These are phyloP conservation scores for Lagenaria siceraria DNA, from an alignment of 306 rosid species.

Conservation along the genomic window DNA sequence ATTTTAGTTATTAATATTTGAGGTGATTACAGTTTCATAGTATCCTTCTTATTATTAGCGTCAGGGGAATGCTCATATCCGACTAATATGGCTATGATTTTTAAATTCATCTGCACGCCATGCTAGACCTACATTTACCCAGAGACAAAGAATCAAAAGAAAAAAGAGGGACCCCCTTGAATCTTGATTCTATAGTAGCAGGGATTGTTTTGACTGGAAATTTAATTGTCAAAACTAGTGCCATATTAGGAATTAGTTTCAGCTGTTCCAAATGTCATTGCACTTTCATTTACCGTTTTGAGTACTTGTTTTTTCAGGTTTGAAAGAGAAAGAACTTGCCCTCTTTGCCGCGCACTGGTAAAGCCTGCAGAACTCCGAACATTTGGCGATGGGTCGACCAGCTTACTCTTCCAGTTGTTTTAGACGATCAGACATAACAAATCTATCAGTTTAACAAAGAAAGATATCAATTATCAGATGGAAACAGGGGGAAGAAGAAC, in stretches of 20 bases:
- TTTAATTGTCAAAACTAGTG: neutral
- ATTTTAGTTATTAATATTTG: neutral
- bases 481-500: neutral
- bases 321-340: conserved; percentile 92
- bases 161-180: neutral
- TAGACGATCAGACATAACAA: conserved; percentile 7
- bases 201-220: neutral
- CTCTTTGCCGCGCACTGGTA: conserved; percentile 72
- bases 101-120: neutral
- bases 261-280: neutral
- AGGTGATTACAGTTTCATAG: neutral
- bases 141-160: neutral
- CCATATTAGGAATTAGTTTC: neutral
- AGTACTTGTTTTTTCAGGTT: conserved; percentile 45
- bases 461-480: neutral
- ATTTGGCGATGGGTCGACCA: conserved; percentile 86
- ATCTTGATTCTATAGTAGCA: neutral
- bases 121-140: neutral
- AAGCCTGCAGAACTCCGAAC: conserved; percentile 61
- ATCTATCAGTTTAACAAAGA: neutral
- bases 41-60: neutral
- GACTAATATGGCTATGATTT: neutral
- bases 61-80: neutral
- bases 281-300: neutral
- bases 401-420: conserved; percentile 60